Base-by-base conservation (phyloP, 2,329 filamentous ascomycete genomes). In the Neoascochyta sp. region DNA sequence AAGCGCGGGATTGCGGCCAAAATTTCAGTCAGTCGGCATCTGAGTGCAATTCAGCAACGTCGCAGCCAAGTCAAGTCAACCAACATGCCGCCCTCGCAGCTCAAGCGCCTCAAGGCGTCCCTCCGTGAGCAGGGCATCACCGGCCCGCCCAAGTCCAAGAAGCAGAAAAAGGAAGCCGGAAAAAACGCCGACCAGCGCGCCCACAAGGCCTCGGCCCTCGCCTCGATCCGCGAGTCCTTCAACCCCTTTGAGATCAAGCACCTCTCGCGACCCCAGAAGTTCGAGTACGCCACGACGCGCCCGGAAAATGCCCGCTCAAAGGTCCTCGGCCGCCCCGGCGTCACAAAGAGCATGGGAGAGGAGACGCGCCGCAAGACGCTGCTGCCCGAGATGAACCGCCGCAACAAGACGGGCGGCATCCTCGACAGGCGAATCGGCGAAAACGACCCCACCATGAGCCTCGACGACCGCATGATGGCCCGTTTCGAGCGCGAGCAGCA, bases 171-270 rank as follows among this genome's bases (percentile, higher is more conserved):
- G 57, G 74, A 76, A 74, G 31, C 80, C 81, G 62, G 79, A 79
- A 78, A 76, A 34, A 75, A 73, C 41, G 78, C 75, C 41, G 81
- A 90, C 53, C 85, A 87, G 64, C 81, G 86, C 38, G 74, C 86
- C 15, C 79, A 87, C 60, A 79, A 83, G 56, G 78, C 83, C 54
- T 81, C 80, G 33, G 86, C 88, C 10, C 73, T 98, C 41, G 80
- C 85, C 50, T 79, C 78, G 34, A 95, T 98, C 60, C 83, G 92
- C 57, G 89, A 96, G 55, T 83, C 89, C 48, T 96, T 96, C 76
- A 98, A 98, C 62, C 92, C 92, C 0, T 98, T 98, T 65, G 92
- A 98, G 58, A 78, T 95, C 60, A 93, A 93, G 65, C 79, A 84
- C 36, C 80, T 83, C 22, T 73, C 81, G 1, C 76, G 83, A 37